phyloP scores from a whole-genome alignment of 371 early-diverging fungal species.

The Mortierella sp. region DNA sequence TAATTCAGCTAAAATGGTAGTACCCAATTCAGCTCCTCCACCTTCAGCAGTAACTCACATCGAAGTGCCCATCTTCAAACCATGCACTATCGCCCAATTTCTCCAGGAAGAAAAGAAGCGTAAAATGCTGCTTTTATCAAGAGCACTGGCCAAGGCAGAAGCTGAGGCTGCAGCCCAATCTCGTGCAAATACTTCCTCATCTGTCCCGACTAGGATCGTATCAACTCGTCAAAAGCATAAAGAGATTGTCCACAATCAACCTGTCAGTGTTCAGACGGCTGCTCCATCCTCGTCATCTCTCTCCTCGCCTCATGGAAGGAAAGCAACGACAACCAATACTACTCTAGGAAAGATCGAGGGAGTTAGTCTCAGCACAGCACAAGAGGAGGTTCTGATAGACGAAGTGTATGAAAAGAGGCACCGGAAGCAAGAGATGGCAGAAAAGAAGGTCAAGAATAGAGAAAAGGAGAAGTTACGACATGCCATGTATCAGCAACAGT shows the following conservation, averaged over 20 bases:
- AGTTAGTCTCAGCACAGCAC: neutral
- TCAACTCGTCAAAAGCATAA: slow-evolving; percentile 52
- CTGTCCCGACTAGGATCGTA: slow-evolving; percentile 22
- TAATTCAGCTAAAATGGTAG: neutral
- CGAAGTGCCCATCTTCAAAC: slow-evolving; percentile 51
- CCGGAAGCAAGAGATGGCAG: slow-evolving; percentile 72
- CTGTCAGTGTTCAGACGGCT: slow-evolving; percentile 40
- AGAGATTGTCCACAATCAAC: slow-evolving; percentile 36
- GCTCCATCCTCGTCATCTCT: slow-evolving; percentile 21
- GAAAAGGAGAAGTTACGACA: slow-evolving; percentile 74
- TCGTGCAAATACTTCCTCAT: slow-evolving; percentile 3
- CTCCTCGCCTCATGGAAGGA: slow-evolving; percentile 23
- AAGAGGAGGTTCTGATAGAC: slow-evolving; percentile 61
- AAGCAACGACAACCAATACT: slow-evolving; percentile 32
- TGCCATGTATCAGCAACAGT: slow-evolving; percentile 73
- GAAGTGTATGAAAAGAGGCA: slow-evolving; percentile 74
- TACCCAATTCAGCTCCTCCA: slow-evolving; percentile 7
- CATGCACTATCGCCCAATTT: slow-evolving; percentile 45
- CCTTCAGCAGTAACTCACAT: slow-evolving; percentile 35
- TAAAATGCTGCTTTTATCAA: slow-evolving; percentile 35
- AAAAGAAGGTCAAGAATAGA: slow-evolving; percentile 75
- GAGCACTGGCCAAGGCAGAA: slow-evolving; percentile 50
- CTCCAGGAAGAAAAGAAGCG: slow-evolving; percentile 54
- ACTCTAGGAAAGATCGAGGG: slow-evolving; percentile 37
- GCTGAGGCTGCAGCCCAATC: slow-evolving; percentile 33